These are phyloP conservation scores for Suillus paluster DNA, from an alignment of 768 basidiomycete genomes.

Conservation along the genomic window DNA sequence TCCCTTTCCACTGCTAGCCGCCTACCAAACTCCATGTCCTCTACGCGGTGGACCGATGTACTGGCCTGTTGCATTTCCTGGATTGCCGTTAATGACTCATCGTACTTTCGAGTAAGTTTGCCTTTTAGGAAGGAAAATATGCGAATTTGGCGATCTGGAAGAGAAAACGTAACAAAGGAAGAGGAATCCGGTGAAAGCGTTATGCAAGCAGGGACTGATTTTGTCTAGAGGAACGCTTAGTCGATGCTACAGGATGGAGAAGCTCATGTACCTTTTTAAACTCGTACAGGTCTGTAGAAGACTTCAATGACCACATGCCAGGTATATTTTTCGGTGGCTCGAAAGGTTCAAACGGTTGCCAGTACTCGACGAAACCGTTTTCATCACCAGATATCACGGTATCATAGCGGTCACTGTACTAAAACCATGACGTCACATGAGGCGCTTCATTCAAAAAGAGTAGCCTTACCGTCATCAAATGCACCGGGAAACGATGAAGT, in stretches of 20 bases:
- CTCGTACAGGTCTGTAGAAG: conserved; percentile 91
- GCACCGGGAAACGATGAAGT: conserved; percentile 88
- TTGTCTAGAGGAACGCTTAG: conserved; percentile 58
- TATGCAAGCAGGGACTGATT: conserved; percentile 89
- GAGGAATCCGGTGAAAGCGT: conserved; percentile 89
- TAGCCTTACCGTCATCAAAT: conserved; percentile 80
- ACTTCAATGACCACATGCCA: conserved; percentile 90
- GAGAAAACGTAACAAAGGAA: conserved; percentile 91
- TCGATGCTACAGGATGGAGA: conserved; percentile 6
- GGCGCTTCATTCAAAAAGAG: background rate
- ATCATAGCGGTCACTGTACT: conserved; percentile 93
- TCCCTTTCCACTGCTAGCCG: conserved; percentile 93
- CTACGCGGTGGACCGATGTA: conserved; percentile 87
- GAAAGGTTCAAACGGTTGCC: conserved; percentile 91
- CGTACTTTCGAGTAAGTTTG: conserved; percentile 91
- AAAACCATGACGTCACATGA: conserved; percentile 9
- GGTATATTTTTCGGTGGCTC: conserved; percentile 76
- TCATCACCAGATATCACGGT: conserved; percentile 95
- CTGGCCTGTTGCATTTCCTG: conserved; percentile 99
- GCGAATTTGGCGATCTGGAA: conserved; percentile 93
- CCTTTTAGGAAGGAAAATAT: conserved; percentile 91
- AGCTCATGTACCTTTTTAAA: conserved; percentile 84
- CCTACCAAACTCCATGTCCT: conserved; percentile 99
- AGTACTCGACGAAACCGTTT: conserved; percentile 94
- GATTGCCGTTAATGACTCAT: conserved; percentile 89